A percentile compares a stretch with the other conserved stretches of the same genome.
Evolutionary conservation across 306 rosid genomes (phyloP).

Genomic region (Prunus padus): DNA sequence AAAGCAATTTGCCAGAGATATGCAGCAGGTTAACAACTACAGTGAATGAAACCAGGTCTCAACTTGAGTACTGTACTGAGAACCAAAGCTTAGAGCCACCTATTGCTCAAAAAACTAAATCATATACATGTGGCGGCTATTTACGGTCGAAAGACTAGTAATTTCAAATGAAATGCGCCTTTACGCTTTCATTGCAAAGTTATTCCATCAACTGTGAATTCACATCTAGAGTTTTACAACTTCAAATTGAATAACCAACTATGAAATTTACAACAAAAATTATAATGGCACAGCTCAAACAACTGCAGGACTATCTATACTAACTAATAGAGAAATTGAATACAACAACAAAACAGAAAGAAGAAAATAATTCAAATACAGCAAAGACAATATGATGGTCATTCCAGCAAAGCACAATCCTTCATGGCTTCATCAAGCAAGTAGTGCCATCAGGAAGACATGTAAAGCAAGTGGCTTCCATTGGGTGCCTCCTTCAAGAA

Average conservation of each 20-base stretch:
- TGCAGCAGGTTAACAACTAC: no score
- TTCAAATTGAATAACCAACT: neutral
- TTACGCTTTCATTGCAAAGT: neutral
- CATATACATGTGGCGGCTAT: neutral
- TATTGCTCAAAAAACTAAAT: no score
- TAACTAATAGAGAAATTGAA: neutral
- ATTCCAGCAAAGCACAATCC: slow-evolving; percentile 1
- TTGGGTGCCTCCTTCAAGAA: neutral
- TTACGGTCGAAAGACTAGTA: neutral
- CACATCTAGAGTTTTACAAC: neutral
- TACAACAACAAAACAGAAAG: neutral
- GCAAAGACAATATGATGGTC: neutral
- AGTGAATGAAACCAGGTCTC: neutral
- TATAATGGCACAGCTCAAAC: neutral
- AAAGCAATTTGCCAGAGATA: neutral
- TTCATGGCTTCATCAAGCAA: slow-evolving; percentile 10
- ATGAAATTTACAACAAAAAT: neutral
- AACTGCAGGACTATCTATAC: neutral
- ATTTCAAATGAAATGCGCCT: neutral
- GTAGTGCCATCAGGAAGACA: slow-evolving; percentile 5
- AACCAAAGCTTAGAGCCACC: neutral
- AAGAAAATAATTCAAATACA: neutral
- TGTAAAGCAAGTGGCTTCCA: neutral
- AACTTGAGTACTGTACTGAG: neutral
- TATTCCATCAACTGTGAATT: neutral